A percentile compares a stretch with the other conserved stretches of the same genome.
phyloP scores from a whole-genome alignment of 1,284 basidiomycete genomes.

The Pseudozyma thailandica region DNA sequence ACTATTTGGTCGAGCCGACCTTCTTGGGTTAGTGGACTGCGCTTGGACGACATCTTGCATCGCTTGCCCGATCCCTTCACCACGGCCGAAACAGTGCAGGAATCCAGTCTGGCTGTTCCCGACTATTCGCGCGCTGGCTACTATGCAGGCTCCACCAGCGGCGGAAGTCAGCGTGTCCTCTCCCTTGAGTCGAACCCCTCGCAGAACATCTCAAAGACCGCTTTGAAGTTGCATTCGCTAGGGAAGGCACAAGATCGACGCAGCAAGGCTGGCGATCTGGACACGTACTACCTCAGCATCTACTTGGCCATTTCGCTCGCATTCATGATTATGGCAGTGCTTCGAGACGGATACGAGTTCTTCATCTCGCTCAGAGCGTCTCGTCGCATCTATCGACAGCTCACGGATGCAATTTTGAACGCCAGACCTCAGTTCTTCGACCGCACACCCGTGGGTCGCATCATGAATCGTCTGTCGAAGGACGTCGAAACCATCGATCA shows the following conservation, averaged over 20 bases:
- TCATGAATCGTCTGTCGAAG: conserved; percentile 67
- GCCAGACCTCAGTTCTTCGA: conserved; percentile 72
- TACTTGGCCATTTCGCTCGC: conserved; percentile 53
- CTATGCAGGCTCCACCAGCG: conserved; percentile 3
- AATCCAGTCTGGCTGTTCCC: background rate
- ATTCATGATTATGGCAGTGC: conserved; percentile 57
- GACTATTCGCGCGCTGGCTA: background rate
- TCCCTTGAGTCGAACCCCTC: conserved; percentile 1
- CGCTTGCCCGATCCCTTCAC: conserved; percentile 17
- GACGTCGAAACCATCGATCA: conserved; percentile 67
- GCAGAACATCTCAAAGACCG: background rate
- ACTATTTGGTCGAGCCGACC: conserved; percentile 34
- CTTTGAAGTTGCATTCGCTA: background rate
- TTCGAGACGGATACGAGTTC: conserved; percentile 57
- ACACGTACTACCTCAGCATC: conserved; percentile 60
- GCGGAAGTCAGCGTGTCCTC: conserved; percentile 21
- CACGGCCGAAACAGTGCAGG: background rate
- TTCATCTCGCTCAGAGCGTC: conserved; percentile 61
- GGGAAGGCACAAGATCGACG: conserved; percentile 1
- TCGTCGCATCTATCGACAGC: conserved; percentile 64
- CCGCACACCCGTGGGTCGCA: conserved; percentile 64
- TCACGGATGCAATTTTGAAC: conserved; percentile 86
- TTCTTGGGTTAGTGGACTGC: conserved; percentile 12
- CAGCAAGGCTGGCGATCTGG: conserved; percentile 36
- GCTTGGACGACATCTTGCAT: conserved; percentile 21